Percentiles rank a stretch among this genome's conserved stretches.
These are phyloP conservation scores for Symbiodinium natans DNA, from an alignment of 73 alveolate species.

Conservation along the genomic window DNA sequence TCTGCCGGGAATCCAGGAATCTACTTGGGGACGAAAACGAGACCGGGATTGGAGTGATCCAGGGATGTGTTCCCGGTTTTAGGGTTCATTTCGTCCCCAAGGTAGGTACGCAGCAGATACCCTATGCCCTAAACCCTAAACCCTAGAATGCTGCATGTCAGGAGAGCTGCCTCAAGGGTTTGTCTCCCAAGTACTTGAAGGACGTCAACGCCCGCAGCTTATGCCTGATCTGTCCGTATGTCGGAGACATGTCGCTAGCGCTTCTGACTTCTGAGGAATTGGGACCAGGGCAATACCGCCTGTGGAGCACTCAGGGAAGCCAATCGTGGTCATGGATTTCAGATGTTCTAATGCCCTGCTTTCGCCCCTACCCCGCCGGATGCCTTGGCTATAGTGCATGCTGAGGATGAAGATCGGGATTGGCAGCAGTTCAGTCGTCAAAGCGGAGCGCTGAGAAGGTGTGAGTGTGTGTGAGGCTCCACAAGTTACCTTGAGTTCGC, in stretches of 20 bases:
- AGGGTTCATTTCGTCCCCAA: no score
- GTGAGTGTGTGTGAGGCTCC: background rate
- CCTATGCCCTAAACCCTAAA: no score
- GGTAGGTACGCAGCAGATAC: no score
- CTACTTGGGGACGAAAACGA: no score
- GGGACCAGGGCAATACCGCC: slow-evolving; percentile 76
- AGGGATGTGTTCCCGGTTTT: no score
- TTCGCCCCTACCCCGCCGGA: no score
- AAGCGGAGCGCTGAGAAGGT: background rate
- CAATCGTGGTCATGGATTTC: no score
- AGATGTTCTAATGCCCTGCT: no score
- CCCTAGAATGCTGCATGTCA: background rate
- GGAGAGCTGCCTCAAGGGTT: slow-evolving; percentile 76
- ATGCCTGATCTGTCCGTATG: background rate
- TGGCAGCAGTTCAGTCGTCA: slow-evolving; percentile 28
- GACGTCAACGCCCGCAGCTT: slow-evolving; percentile 36
- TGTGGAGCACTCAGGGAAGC: background rate
- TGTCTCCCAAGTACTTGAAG: slow-evolving; percentile 61
- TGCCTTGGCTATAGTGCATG: no score
- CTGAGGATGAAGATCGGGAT: slow-evolving; percentile 71
- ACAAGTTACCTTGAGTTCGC: no score
- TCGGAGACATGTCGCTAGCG: background rate
- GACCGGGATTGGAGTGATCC: no score
- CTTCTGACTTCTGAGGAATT: background rate
- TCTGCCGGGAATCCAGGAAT: no score